phyloP scores from a whole-genome alignment of 2,329 filamentous ascomycete species.

The Alternaria arborescens region DNA sequence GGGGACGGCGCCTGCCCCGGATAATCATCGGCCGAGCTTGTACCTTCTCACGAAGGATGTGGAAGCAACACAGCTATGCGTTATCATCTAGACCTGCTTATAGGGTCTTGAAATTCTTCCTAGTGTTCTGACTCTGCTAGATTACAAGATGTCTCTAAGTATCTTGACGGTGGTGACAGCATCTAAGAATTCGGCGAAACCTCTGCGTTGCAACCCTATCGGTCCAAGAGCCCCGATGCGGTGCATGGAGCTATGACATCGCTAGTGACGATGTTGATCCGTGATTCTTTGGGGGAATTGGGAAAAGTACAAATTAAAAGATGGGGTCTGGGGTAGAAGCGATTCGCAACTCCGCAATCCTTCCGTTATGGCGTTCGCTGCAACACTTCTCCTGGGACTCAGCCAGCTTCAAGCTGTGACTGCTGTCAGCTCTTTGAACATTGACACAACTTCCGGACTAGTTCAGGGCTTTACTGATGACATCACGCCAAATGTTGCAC shows the following conservation, averaged over 20 bases:
- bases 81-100: not conserved
- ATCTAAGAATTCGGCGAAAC: not conserved
- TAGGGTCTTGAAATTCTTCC: not conserved
- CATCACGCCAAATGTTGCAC: slow-evolving; percentile 48
- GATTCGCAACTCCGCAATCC: not conserved
- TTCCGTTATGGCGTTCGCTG: slow-evolving; percentile 6
- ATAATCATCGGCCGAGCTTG: slow-evolving; percentile 12
- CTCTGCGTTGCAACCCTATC: not conserved
- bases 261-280: slow-evolving; percentile 1
- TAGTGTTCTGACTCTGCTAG: not conserved
- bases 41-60: not conserved
- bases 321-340: not conserved
- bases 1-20: slow-evolving; percentile 26
- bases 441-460: slow-evolving; percentile 40
- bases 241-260: slow-evolving; percentile 3
- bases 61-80: not conserved
- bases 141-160: not conserved
- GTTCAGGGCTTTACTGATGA: slow-evolving; percentile 46
- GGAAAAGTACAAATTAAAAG: slow-evolving; percentile 1
- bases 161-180: not conserved
- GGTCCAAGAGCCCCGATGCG: not conserved
- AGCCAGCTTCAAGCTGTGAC: slow-evolving; percentile 11
- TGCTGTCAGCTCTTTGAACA: slow-evolving; percentile 26
- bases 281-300: not conserved
- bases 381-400: slow-evolving; percentile 9